Percentiles rank a stretch among this genome's conserved stretches.
These are phyloP conservation scores for Coemansia sp. DNA, from an alignment of 192 early-diverging fungal genomes.

Conservation along the genomic window DNA sequence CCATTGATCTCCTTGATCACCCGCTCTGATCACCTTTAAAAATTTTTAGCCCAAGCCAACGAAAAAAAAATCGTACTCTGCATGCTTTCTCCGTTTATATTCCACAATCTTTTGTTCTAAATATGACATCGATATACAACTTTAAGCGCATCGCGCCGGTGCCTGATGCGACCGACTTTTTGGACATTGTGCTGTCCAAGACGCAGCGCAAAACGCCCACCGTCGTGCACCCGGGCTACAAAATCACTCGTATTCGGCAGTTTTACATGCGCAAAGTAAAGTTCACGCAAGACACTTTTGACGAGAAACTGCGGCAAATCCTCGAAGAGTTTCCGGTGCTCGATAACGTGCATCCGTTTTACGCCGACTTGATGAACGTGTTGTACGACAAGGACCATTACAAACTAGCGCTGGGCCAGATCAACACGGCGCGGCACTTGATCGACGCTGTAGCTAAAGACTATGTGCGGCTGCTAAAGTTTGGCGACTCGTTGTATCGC, in stretches of 20 bases:
- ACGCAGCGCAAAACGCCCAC: slow-evolving; percentile 98
- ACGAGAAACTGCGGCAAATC: slow-evolving; percentile 93
- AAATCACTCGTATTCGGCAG: slow-evolving; percentile 93
- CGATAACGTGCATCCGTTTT: slow-evolving; percentile 99
- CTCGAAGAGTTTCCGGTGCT: slow-evolving; percentile 96
- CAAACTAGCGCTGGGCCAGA: slow-evolving; percentile 97
- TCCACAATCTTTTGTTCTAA: too few relatives aligned
- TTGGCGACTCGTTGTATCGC: slow-evolving; percentile 98
- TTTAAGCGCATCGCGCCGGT: slow-evolving; percentile 98
- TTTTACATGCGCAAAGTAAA: slow-evolving; percentile 99
- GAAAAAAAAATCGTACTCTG: too few relatives aligned
- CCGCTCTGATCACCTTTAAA: too few relatives aligned
- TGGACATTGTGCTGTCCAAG: slow-evolving; percentile 97
- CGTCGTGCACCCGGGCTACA: slow-evolving; percentile 95
- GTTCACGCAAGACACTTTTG: slow-evolving; percentile 96
- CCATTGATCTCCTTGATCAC: slow-evolving; percentile 6
- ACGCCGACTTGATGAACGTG: slow-evolving; percentile 99
- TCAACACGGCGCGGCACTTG: slow-evolving; percentile 96
- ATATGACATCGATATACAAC: slow-evolving; percentile 80
- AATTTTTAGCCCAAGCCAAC: too few relatives aligned
- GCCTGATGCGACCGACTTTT: slow-evolving; percentile 85
- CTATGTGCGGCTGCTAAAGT: slow-evolving; percentile 95
- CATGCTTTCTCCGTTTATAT: too few relatives aligned
- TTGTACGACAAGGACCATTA: slow-evolving; percentile 99
- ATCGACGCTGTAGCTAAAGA: slow-evolving; percentile 98